Evolutionary conservation across 2,329 filamentous ascomycete species (phyloP), one percentile per base, ranked within the genome.

Genomic region (Ambrosiella cleistominuta): DNA sequence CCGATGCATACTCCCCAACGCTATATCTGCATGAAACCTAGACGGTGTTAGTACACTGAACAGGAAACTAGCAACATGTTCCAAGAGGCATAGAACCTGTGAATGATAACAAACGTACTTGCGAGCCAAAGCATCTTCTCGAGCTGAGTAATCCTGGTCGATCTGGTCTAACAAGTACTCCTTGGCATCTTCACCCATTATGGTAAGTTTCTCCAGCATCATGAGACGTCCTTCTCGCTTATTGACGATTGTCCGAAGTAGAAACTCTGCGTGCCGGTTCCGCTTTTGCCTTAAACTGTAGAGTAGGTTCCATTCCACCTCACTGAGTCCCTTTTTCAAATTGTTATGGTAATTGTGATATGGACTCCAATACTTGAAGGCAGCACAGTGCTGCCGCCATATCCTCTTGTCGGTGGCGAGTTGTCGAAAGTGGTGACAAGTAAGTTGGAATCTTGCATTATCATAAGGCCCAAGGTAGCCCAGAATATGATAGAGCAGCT

Each of bases 151-250:
- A 13, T 76, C 71, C 39, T 77, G 74, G 9, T 72, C 72, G 61
- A 77, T 80, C 66, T 95, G 82, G 58, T 77, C 74, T 61, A 89
- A 65, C 54, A 97, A 75, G 57, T 82, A 83, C 68, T 96, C 90
- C 68, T 96, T 96, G 51, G 85, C 86, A 71, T 97, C 89, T 65
- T 90, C 91, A 0, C 89, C 89, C 65, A 83, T 75, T 36, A 75
- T 72, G 57, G 86, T 81, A 62, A 97, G 85, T 55, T 76, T 71
- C 64, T 85, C 80, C 62, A 88, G 82, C 65, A 83, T 82, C 58
- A 76, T 75, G 59, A 88, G 76, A 17, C 89, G 82, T 57, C 80
- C 75, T 40, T 82, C 76, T 67, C 88, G 86, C 38, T 79, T 82
- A n/a, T 73, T 68, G 57, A 97, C 72, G 60, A 95, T 81, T 37